Evolutionary conservation across 1,139 yeast genomes (phyloP).

Genomic region (Yamadazyma pseudoaaseri): DNA sequence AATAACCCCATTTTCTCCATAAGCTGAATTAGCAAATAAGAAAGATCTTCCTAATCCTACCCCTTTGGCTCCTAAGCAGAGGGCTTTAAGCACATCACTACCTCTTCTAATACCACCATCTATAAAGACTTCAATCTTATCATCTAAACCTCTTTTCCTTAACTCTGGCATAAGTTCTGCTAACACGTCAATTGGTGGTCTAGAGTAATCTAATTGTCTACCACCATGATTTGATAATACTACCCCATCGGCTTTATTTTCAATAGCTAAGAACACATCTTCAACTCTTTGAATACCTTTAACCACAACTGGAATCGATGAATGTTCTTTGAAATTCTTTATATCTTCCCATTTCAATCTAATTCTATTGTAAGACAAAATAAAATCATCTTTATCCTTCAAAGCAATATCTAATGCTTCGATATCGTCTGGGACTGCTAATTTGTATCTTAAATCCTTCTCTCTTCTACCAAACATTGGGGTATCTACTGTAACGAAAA

Average conservation of each 20-base stretch:
- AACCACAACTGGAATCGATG: slow-evolving; percentile 62
- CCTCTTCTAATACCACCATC: slow-evolving; percentile 75
- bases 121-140: slow-evolving; percentile 52
- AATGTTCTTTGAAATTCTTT: slow-evolving; percentile 53
- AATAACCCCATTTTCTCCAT: slow-evolving; percentile 76
- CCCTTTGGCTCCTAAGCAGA: slow-evolving; percentile 69
- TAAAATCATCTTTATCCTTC: slow-evolving; percentile 13
- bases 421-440: slow-evolving; percentile 29
- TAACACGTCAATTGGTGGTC: slow-evolving; percentile 66
- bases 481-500: slow-evolving; percentile 89
- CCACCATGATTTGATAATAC: slow-evolving; percentile 76
- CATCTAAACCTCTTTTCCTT: slow-evolving; percentile 41
- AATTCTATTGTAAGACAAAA: slow-evolving; percentile 13
- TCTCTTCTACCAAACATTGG: slow-evolving; percentile 92
- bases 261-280: slow-evolving; percentile 64
- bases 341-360: slow-evolving; percentile 56
- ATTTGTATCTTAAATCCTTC: slow-evolving; percentile 48
- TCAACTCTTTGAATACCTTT: slow-evolving; percentile 74
- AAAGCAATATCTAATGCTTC: slow-evolving; percentile 14
- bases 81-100: slow-evolving; percentile 63
- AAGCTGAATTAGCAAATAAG: slow-evolving; percentile 66
- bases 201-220: slow-evolving; percentile 65
- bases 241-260: slow-evolving; percentile 61
- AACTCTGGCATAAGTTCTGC: slow-evolving; percentile 63
- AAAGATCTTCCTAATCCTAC: slow-evolving; percentile 82